phyloP scores from a whole-genome alignment of 257 asterid species.

The Dorcoceras hygrometricum region DNA sequence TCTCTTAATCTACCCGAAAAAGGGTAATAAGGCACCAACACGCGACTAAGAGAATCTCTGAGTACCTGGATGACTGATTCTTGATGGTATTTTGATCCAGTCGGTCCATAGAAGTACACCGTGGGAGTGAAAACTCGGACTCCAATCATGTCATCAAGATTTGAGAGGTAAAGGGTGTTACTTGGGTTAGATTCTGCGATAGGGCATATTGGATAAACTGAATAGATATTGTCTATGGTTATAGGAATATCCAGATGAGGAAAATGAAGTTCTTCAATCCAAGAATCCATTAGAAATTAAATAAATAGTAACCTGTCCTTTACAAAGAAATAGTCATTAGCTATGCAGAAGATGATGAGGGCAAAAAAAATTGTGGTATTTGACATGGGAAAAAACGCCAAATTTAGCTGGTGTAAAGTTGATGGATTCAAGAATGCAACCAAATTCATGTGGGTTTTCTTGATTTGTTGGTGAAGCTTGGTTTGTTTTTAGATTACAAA shows the following conservation, averaged over 20 bases:
- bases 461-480: not conserved
- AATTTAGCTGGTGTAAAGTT: not conserved
- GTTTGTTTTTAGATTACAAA: not conserved
- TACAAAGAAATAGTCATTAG: slow-evolving; percentile 16
- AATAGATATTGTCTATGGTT: slow-evolving; percentile 40
- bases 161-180: slow-evolving; percentile 71
- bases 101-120: slow-evolving; percentile 54
- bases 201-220: slow-evolving; percentile 37
- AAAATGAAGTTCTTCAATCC: slow-evolving; percentile 69
- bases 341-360: slow-evolving; percentile 10
- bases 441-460: not conserved
- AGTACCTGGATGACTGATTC: slow-evolving; percentile 35
- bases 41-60: slow-evolving; percentile 54
- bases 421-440: not conserved
- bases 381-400: not conserved
- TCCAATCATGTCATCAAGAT: slow-evolving; percentile 89
- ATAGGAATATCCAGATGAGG: slow-evolving; percentile 63
- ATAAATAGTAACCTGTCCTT: slow-evolving; percentile 1
- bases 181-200: slow-evolving; percentile 35
- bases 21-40: slow-evolving; percentile 77
- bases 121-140: slow-evolving; percentile 82
- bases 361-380: not conserved
- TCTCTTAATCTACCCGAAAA: slow-evolving; percentile 75
- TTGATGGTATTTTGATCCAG: slow-evolving; percentile 2
- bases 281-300: slow-evolving; percentile 45